phyloP scores from a whole-genome alignment of 2,329 filamentous ascomycete species.

The Escovopsis sp. region DNA sequence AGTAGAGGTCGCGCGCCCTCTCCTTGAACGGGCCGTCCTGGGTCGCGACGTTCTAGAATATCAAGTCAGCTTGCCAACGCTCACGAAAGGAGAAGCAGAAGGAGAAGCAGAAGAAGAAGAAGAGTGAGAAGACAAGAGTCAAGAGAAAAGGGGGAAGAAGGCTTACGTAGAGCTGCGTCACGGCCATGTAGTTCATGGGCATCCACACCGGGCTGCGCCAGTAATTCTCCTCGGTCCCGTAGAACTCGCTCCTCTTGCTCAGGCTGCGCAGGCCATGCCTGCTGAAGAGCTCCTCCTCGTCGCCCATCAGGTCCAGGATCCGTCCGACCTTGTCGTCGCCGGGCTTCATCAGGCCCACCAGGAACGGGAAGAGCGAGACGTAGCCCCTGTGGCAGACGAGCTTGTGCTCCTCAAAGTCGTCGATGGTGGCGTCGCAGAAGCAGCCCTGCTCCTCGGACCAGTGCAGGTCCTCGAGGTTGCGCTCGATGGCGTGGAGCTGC shows the following conservation, averaged over 20 bases:
- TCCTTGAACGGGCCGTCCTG: constrained; percentile 52
- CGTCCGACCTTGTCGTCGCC: constrained; percentile 61
- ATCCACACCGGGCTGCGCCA: constrained; percentile 94
- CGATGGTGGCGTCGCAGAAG: constrained; percentile 90
- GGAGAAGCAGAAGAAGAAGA: not conserved
- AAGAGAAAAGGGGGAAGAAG: not conserved
- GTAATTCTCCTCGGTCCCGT: constrained; percentile 90
- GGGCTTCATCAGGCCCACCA: constrained; percentile 63
- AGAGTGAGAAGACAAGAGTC: too few relatives aligned
- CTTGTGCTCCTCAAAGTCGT: constrained; percentile 80
- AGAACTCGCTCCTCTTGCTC: constrained; percentile 68
- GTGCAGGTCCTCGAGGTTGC: constrained; percentile 84
- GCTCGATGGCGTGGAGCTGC: constrained; percentile 61
- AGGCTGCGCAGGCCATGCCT: constrained; percentile 77
- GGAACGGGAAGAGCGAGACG: constrained; percentile 82
- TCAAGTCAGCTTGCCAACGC: constrained; percentile 14
- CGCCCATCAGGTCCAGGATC: constrained; percentile 61
- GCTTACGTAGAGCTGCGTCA: constrained; percentile 65
- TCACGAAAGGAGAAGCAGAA: too few relatives aligned
- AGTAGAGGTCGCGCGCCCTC: constrained; percentile 61
- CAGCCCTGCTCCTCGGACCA: constrained; percentile 70
- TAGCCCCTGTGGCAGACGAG: constrained; percentile 96
- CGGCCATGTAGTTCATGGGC: constrained; percentile 83
- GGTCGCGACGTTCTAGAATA: constrained; percentile 42
- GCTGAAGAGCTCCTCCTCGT: constrained; percentile 82